phyloP scores from a whole-genome alignment of 768 basidiomycete species.

The Rhizopogon roseolus region DNA sequence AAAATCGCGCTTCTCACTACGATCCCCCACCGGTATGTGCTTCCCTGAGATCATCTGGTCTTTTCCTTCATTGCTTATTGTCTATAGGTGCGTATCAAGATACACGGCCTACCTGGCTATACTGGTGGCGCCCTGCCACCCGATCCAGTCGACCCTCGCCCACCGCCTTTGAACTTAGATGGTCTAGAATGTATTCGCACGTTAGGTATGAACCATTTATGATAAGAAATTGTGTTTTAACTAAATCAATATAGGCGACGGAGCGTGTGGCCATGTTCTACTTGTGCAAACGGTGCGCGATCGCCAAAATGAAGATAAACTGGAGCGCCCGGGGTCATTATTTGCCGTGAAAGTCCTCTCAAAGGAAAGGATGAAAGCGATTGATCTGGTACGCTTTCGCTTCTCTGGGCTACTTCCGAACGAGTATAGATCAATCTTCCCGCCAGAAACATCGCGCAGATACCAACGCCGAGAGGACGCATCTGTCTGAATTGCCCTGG shows the following conservation, averaged over 20 bases:
- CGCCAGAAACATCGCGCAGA: slow-evolving; percentile 20
- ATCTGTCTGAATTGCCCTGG: slow-evolving; percentile 43
- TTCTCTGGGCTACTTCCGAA: background rate
- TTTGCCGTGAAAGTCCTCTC: slow-evolving; percentile 44
- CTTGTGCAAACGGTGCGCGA: slow-evolving; percentile 31
- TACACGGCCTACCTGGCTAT: slow-evolving; percentile 7
- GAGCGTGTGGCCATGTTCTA: slow-evolving; percentile 37
- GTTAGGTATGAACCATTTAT: slow-evolving; percentile 26
- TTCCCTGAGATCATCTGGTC: too few species aligned
- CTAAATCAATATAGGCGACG: slow-evolving; percentile 29
- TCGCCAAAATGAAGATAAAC: slow-evolving; percentile 16
- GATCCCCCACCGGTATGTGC: background rate
- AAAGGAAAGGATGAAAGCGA: slow-evolving; percentile 29
- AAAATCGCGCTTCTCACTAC: background rate
- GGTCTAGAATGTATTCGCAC: slow-evolving; percentile 39
- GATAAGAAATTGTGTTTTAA: background rate
- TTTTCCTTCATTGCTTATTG: slow-evolving; percentile 1
- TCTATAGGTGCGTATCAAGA: slow-evolving; percentile 12
- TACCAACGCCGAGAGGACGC: slow-evolving; percentile 37
- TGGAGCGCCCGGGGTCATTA: slow-evolving; percentile 31
- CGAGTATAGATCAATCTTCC: background rate
- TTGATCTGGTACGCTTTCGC: slow-evolving; percentile 20
- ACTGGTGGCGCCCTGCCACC: slow-evolving; percentile 10
- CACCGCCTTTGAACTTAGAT: slow-evolving; percentile 27
- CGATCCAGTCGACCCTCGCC: slow-evolving; percentile 30